phyloP scores from a whole-genome alignment of 495 filamentous ascomycete genomes.

The Penicillium angulare region DNA sequence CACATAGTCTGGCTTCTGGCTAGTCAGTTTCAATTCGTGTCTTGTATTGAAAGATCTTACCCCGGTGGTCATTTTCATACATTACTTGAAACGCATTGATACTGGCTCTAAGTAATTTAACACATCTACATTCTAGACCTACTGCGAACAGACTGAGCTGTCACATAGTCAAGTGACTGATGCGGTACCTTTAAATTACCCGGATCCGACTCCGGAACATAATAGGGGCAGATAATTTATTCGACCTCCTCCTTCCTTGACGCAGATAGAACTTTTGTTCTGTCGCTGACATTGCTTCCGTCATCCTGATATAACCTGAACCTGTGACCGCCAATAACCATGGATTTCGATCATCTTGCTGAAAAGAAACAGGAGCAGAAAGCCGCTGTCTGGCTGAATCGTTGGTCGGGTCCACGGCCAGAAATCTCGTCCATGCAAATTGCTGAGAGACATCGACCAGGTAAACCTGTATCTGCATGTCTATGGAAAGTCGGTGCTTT shows the following conservation, averaged over 20 bases:
- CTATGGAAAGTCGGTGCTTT: slow-evolving; percentile 22
- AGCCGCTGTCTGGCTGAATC: not conserved
- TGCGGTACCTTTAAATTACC: not conserved
- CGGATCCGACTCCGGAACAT: not conserved
- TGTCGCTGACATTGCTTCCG: not conserved
- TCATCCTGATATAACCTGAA: not conserved
- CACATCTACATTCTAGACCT: too few relatives aligned
- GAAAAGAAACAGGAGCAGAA: not conserved
- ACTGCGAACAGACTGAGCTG: too few relatives aligned
- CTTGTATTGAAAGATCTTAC: too few relatives aligned
- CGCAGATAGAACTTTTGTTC: not conserved
- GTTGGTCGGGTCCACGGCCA: not conserved
- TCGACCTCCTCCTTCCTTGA: not conserved
- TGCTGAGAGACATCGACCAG: not conserved
- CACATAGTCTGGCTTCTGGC: too few relatives aligned
- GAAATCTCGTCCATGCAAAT: not conserved
- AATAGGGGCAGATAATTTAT: not conserved
- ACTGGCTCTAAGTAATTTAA: too few relatives aligned
- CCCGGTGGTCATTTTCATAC: too few relatives aligned
- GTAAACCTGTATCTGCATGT: not conserved
- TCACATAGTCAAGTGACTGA: too few relatives aligned
- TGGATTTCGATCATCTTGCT: not conserved
- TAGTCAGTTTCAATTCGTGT: too few relatives aligned
- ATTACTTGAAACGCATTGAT: too few relatives aligned
- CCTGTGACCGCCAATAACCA: not conserved